phyloP scores from a whole-genome alignment of 495 filamentous ascomycete species.

The Lentithecium fluviatile region DNA sequence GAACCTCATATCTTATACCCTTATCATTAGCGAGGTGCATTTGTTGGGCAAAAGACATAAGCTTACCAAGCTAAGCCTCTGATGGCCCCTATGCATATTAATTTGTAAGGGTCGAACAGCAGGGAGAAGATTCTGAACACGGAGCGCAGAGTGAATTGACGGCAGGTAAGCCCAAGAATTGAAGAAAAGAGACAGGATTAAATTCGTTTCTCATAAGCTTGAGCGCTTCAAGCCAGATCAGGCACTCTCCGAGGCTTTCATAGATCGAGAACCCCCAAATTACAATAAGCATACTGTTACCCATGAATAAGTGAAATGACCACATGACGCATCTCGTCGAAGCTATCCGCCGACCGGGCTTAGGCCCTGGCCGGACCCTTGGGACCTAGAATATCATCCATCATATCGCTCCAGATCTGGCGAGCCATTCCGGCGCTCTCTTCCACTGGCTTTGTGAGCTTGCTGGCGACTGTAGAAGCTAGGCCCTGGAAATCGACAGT shows the following conservation, averaged over 20 bases:
- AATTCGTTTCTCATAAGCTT: slow-evolving; percentile 31
- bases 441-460: slow-evolving; percentile 39
- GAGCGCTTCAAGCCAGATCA: slow-evolving; percentile 32
- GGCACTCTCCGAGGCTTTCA: not conserved
- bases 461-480: slow-evolving; percentile 50
- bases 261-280: not conserved
- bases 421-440: slow-evolving; percentile 47
- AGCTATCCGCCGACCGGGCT: not conserved
- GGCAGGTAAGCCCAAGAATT: too few species aligned
- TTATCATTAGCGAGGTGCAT: too few species aligned
- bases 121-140: not conserved
- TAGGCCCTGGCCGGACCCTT: slow-evolving; percentile 15
- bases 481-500: slow-evolving; percentile 59
- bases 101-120: not conserved
- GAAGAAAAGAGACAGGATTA: not conserved
- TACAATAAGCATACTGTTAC: not conserved
- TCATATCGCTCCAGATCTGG: slow-evolving; percentile 55
- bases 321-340: not conserved
- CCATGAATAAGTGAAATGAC: not conserved
- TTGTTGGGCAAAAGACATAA: too few species aligned
- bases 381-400: slow-evolving; percentile 59
- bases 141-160: too few species aligned
- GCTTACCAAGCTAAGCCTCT: too few species aligned
- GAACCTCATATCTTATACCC: too few species aligned
- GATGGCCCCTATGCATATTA: too few species aligned